A percentile compares a stretch with the other conserved stretches of the same genome.
Conservation (phyloP, 2,329 filamentous ascomycete genomes). For the Sarocladiaceae sp. region DNA sequence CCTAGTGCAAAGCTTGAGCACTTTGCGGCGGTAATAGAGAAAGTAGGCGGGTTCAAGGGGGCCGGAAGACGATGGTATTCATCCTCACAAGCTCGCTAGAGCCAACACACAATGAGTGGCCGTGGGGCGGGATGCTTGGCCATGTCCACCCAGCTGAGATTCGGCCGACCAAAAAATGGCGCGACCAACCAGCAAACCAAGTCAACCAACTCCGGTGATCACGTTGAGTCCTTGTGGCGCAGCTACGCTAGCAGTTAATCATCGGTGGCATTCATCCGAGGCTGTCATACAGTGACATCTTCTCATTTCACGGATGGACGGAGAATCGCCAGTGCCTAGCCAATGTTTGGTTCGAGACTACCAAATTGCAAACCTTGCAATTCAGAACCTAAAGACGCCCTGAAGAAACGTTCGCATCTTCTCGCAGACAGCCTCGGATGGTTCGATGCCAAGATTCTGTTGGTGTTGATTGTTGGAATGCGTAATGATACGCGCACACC, state of each 20-base stretch:
- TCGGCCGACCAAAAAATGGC: conserved; percentile 5
- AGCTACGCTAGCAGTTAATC: not conserved
- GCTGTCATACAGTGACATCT: not conserved
- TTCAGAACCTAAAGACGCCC: too few relatives aligned
- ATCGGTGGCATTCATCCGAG: conserved; percentile 1
- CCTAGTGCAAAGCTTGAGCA: not conserved
- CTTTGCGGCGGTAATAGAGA: not conserved
- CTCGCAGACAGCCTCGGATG: not conserved
- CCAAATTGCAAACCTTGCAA: too few relatives aligned
- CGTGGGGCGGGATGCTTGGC: conserved; percentile 6
- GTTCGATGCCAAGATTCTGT: not conserved
- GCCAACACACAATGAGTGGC: not conserved
- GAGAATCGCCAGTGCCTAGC: too few relatives aligned
- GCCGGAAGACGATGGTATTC: not conserved
- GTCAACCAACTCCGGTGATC: not conserved
- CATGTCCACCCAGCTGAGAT: conserved; percentile 3
- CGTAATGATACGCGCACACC: not conserved
- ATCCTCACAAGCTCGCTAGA: not conserved
- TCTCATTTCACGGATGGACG: too few relatives aligned
- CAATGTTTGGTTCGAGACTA: too few relatives aligned
- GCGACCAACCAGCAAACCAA: not conserved
- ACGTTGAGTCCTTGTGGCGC: conserved; percentile 1
- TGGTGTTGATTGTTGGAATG: not conserved
- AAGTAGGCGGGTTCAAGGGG: not conserved
- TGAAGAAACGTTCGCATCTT: not conserved